Evolutionary conservation across 768 basidiomycete species (phyloP), one percentile per base, ranked within the genome.

Genomic region (Phaeotremella fagi): DNA sequence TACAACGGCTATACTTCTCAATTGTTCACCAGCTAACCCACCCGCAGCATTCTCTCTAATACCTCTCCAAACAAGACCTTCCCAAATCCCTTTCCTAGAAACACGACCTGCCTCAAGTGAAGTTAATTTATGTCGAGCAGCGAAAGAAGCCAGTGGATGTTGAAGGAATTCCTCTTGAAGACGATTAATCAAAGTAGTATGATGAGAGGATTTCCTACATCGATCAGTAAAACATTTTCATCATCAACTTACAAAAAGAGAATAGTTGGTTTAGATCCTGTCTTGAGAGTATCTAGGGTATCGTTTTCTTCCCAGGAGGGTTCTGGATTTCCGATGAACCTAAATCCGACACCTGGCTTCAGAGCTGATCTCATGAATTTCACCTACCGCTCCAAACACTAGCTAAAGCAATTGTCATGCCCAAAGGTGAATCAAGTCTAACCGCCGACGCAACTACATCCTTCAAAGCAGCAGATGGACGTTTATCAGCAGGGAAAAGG

Each of bases 11-110:
- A 86, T 77, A n/a, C 78, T 83, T 54, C 89, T 78, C 33, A 91
- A 58, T 22, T 82, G 81, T 0, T 80, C 77, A 2, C 83, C 82
- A 46, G 80, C 79, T 14, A 82, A 80, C n/a, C 52, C 85, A 82
- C 54, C 87, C 67, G 25, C 83, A 78, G 57, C 76, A 69, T 33
- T 78, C 78, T 51, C 37, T 22, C 91, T 79, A 11, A 88, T 85
- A 11, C 75, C 73, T 51, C 84, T 83, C 70, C 88, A 87, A 25
- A 89, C 81, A 11, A 85, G 75, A 48, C 84, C 80, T 69, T 95
- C 90, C 85, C 88, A 90, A n/a, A 89, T 70, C 53, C 86, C 85
- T 53, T 86, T 83, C 66, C 85, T 85, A 15, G 82, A 84, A 35
- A 90, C 59, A 60, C 84, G 87, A 3, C 91, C 91, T 52, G 88